A percentile compares a stretch with the other conserved stretches of the same genome.
Evolutionary conservation across 208 protist species (phyloP).

Genomic region (Leishmania mexicana): DNA sequence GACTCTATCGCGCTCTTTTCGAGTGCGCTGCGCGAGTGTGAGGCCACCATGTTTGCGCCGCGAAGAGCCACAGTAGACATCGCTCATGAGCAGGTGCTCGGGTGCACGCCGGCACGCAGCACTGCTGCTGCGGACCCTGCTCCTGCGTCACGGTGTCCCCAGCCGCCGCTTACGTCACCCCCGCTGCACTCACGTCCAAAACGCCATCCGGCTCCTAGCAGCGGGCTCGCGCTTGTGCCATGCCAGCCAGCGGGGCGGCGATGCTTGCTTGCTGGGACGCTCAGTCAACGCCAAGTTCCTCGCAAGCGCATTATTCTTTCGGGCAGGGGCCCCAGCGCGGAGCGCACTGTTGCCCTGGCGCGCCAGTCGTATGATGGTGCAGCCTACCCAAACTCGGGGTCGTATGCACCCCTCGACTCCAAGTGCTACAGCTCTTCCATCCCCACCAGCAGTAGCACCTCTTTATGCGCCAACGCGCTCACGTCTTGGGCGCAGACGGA

Average conservation of each 20-base stretch:
- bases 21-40: neutral
- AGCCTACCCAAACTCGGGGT: neutral
- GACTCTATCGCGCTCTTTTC: neutral
- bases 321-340: neutral
- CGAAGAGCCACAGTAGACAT: neutral
- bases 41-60: slow-evolving; percentile 1
- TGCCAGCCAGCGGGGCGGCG: neutral
- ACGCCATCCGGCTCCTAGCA: neutral
- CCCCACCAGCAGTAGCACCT: neutral
- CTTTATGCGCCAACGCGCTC: neutral
- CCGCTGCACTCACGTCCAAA: slow-evolving; percentile 2
- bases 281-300: neutral
- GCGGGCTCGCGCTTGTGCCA: neutral
- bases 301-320: slow-evolving; percentile 16
- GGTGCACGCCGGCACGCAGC: slow-evolving; percentile 3
- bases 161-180: neutral
- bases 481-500: neutral
- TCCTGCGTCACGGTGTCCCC: neutral
- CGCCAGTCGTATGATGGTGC: neutral
- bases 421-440: neutral
- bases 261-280: neutral
- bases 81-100: slow-evolving; percentile 19
- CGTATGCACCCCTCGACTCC: neutral
- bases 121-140: neutral
- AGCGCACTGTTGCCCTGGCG: neutral